Evolutionary conservation across 306 rosid species (phyloP).

Genomic region (Quillaja saponaria): DNA sequence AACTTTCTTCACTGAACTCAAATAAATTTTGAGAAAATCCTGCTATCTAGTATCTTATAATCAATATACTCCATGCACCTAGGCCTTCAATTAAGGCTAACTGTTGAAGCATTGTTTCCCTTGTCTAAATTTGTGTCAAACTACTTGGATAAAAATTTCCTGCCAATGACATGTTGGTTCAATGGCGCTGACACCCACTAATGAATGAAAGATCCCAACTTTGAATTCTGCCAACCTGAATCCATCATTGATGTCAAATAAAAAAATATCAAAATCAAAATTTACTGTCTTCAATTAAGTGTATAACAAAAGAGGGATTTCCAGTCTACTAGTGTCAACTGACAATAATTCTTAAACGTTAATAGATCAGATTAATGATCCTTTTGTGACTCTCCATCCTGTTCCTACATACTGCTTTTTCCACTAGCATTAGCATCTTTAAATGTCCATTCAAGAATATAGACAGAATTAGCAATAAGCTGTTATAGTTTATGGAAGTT

Average conservation of each 20-base stretch:
- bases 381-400: not conserved
- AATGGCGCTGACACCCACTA: too few relatives aligned
- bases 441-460: constrained; percentile 28
- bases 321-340: not conserved
- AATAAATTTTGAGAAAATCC: constrained; percentile 15
- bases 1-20: constrained; percentile 39
- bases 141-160: too few relatives aligned
- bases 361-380: not conserved
- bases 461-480: not conserved
- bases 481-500: not conserved
- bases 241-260: too few relatives aligned
- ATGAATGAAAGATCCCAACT: too few relatives aligned
- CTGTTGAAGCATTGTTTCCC: not conserved
- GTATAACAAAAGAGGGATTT: not conserved
- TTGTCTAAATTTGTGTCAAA: too few relatives aligned
- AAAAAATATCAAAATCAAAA: too few relatives aligned
- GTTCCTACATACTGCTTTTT: not conserved
- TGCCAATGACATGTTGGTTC: too few relatives aligned
- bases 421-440: constrained; percentile 14
- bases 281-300: too few relatives aligned
- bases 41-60: constrained; percentile 16
- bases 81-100: too few relatives aligned
- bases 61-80: not conserved
- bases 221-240: too few relatives aligned
- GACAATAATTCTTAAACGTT: not conserved